These are phyloP conservation scores for Asterochloris sp. DNA, from an alignment of 139 green algal genomes.

Conservation along the genomic window DNA sequence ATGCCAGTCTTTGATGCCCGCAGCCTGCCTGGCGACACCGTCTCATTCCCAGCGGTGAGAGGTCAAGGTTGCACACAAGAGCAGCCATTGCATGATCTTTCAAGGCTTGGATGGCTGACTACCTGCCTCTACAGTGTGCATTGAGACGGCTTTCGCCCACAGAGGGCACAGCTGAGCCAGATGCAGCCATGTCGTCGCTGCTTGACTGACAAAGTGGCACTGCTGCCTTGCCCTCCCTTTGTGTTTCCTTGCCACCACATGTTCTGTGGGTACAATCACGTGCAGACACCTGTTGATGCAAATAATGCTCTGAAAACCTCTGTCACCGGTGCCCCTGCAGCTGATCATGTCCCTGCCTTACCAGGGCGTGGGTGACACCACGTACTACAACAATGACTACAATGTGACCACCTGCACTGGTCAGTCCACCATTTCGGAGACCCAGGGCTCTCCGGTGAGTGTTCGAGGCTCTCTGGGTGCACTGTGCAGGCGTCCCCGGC, in stretches of 20 bases:
- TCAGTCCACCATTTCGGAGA: not conserved
- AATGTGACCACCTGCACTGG: conserved; percentile 5
- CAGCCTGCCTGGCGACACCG: conserved; percentile 4
- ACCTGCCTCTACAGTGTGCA: too few relatives aligned
- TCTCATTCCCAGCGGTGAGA: conserved; percentile 5
- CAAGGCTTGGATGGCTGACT: too few relatives aligned
- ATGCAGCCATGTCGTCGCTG: too few relatives aligned
- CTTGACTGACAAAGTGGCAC: too few relatives aligned
- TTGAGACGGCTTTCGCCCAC: too few relatives aligned
- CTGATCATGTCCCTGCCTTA: conserved; percentile 12
- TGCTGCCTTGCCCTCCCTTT: too few relatives aligned
- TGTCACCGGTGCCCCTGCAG: not conserved
- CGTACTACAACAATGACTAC: conserved; percentile 7
- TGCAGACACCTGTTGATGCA: too few relatives aligned
- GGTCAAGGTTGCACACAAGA: not conserved
- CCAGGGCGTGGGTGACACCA: conserved; percentile 1
- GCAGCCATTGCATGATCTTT: not conserved
- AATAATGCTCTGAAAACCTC: too few relatives aligned
- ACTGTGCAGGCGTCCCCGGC: too few relatives aligned
- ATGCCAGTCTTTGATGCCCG: conserved; percentile 9
- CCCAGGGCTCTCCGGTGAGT: not conserved
- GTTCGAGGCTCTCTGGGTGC: not conserved
- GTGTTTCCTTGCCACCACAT: too few relatives aligned
- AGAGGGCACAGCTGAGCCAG: too few relatives aligned
- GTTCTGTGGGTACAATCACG: too few relatives aligned